Base-by-base conservation (phyloP, 2,329 filamentous ascomycete species). In the Penicillium corylophilum region DNA sequence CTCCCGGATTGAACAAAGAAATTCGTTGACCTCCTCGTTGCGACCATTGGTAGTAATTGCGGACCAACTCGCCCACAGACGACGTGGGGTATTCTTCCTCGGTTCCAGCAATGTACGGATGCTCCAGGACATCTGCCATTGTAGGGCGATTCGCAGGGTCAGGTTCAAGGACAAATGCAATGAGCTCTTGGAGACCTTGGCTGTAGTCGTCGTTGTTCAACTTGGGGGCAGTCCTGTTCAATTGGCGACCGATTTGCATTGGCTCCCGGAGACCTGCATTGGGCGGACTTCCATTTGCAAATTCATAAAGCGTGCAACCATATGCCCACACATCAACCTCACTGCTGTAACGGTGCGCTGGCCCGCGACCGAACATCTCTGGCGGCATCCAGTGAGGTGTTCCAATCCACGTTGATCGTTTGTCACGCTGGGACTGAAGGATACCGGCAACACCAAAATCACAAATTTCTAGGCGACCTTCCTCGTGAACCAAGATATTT, bases 371-470 rank as follows among this genome's bases (percentile, higher is more conserved):
- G 55, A 78, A 78, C 65, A 86, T 74, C 63, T 87, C 84, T 4
- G 81, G 82, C 5, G 84, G 80, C 83, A 87, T 85, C 81, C 82
- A 87, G 62, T 85, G 80, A 3, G 83, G 81, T 4, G 84, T 87
- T 22, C 84, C 84, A 45, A 87, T 82, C 66, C 86, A 84, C 4
- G 84, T 87, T 9, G 80, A 80, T 49, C 84, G 76, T 68, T 86
- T 87, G 50, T 82, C 79, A 49, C 77, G 73, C 51, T 82, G 77
- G 4, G 78, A 80, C 57, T 86, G 81, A 9, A 86, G 73, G 8
- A 84, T 73, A n/a, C 81, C 82, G 31, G 84, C 82, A 23, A 87
- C 82, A 54, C 84, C 84, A 62, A 87, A 87, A 59, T 87, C 84
- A 63, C 84, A 85, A 28, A 87, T 77, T 58, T 86, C 80, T 2